Base-by-base conservation (phyloP, 129 eudicot species). In the Rutidosis leptorrhynchoides region DNA sequence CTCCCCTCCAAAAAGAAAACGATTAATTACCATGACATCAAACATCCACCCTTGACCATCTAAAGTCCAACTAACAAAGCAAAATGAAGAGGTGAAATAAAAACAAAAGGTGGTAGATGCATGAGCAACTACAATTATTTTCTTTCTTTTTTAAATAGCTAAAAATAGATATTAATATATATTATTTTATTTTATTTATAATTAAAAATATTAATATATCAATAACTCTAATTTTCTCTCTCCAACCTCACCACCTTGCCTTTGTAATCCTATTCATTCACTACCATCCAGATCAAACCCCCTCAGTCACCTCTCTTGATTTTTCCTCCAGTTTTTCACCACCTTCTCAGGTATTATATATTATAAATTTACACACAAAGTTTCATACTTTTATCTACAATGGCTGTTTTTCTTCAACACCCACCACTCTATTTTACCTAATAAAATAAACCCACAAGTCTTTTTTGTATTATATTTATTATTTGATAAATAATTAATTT, bases 231-330 rank as follows among this genome's bases (percentile, higher is more conserved):
- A 65, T 64, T 75, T 75, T 75, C 80, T 75, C 80, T 75, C 80
- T 75, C 80, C 69, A 75, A 68, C 80, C 80, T 75, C 80, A 75
- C 80, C 80, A 75, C 80, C 80, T 75, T 75, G 80, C 80, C 80
- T 62, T 75, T 75, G 80, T 75, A 75, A 75, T 75, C 79, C 78
- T 65, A 58, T 67, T 67, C 78, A 73, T 19, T 49, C 62, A 57
- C 78, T 65, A 65, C 68, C 68, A 56, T 74, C 79, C 79, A 57
- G 80, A 75, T 74, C 79, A 75, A 75, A 75, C 53, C 6, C 62
- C 74, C 64, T 63, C 65, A 60, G 46, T 60, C 26, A 63, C 52
- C 46, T 7, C 30, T 65, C 65, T 64, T 73, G 35, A 6, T 63
- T 62, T 51, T 33, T 54, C n/a, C 8, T 35, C 65, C 45, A 15